Conservation (phyloP, 2,329 filamentous ascomycete genomes). For the Nemania serpens region DNA sequence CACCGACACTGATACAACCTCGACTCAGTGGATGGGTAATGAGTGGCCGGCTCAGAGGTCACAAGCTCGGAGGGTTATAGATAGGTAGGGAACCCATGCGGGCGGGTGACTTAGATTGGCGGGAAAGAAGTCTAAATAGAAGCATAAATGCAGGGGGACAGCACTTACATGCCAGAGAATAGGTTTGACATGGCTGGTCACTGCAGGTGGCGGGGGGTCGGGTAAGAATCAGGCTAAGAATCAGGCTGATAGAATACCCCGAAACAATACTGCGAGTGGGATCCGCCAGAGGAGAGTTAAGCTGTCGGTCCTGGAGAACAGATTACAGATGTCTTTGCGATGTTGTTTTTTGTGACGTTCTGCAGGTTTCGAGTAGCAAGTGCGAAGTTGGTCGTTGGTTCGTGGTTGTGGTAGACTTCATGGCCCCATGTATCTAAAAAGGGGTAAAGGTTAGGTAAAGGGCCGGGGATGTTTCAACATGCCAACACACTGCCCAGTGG, state of each 20-base stretch:
- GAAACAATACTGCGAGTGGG: conserved; percentile 13
- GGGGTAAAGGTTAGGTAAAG: conserved; percentile 25
- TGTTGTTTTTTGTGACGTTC: conserved; percentile 5
- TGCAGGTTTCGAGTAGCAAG: conserved; percentile 5
- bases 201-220: conserved; percentile 31
- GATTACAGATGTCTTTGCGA: background rate
- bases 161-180: conserved; percentile 64
- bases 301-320: conserved; percentile 10
- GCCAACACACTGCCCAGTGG: conserved; percentile 25
- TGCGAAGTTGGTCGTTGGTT: background rate
- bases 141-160: conserved; percentile 14
- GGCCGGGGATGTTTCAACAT: conserved; percentile 20
- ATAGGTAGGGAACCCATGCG: background rate
- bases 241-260: conserved; percentile 17
- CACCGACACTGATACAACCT: conserved; percentile 5
- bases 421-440: conserved; percentile 21
- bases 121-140: conserved; percentile 1
- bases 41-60: conserved; percentile 2
- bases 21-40: conserved; percentile 6
- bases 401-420: conserved; percentile 10
- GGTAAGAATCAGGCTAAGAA: conserved; percentile 27
- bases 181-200: conserved; percentile 59
- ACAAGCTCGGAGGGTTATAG: background rate
- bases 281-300: conserved; percentile 21
- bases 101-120: background rate